Evolutionary conservation across 1,284 basidiomycete genomes (phyloP).

Genomic region (Cutaneotrichosporon cyanovorans): DNA sequence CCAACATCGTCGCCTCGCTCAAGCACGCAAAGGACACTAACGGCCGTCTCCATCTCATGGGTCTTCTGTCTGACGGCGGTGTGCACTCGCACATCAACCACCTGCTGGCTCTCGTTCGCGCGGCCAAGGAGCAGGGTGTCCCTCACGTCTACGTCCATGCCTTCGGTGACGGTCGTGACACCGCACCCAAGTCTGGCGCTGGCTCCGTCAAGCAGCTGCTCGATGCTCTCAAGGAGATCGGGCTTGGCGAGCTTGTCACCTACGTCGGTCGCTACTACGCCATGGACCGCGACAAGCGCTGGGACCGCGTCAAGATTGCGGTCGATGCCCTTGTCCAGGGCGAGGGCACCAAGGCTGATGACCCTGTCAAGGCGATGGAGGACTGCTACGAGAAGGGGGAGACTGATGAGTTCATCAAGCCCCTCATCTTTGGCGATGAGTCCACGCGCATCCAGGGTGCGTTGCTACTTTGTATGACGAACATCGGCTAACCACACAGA

Average conservation of each 20-base stretch:
- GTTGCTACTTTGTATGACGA: constrained; percentile 8
- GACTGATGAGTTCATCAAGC: constrained; percentile 89
- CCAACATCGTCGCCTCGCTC: constrained; percentile 61
- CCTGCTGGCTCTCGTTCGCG: constrained; percentile 75
- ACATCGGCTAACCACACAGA: constrained; percentile 33
- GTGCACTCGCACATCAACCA: constrained; percentile 89
- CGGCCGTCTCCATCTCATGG: constrained; percentile 73
- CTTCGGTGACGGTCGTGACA: constrained; percentile 78
- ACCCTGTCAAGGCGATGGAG: constrained; percentile 61
- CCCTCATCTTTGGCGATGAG: constrained; percentile 73
- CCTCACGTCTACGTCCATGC: constrained; percentile 82
- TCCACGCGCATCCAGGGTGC: constrained; percentile 71
- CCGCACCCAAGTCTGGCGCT: constrained; percentile 68
- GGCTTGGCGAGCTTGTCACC: constrained; percentile 59
- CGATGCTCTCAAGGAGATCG: constrained; percentile 66
- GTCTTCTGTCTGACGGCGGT: constrained; percentile 83
- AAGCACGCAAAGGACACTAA: constrained; percentile 70
- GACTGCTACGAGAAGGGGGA: constrained; percentile 68
- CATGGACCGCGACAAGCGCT: constrained; percentile 91
- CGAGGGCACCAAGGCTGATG: constrained; percentile 57
- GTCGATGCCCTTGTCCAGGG: constrained; percentile 73
- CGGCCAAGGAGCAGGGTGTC: constrained; percentile 72
- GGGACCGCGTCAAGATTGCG: constrained; percentile 83
- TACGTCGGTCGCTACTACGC: constrained; percentile 84
- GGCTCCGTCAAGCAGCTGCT: constrained; percentile 67